Conservation (phyloP, 805 yeast species). For the Candida vartiovaarae region DNA sequence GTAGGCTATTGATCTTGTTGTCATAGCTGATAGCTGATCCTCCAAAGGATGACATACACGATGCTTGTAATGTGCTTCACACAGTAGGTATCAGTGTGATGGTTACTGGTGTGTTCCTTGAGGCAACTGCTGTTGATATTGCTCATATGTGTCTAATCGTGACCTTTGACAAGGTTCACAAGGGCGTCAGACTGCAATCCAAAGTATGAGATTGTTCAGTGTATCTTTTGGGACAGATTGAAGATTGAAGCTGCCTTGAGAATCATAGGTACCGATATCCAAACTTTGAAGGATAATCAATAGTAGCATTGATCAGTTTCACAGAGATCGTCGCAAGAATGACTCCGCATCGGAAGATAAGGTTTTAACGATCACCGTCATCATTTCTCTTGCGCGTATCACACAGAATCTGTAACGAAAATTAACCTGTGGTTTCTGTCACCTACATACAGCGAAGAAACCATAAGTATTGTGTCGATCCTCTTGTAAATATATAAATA, state of each 20-base stretch:
- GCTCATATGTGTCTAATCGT: slow-evolving; percentile 36
- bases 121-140: slow-evolving; percentile 43
- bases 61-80: slow-evolving; percentile 27
- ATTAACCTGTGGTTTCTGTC: too few relatives aligned
- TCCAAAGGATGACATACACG: slow-evolving; percentile 30
- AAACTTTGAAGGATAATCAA: slow-evolving; percentile 28
- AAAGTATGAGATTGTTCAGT: slow-evolving; percentile 2
- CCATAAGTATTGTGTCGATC: too few relatives aligned
- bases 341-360: slow-evolving; percentile 44
- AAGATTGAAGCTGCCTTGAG: slow-evolving; percentile 24
- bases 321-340: slow-evolving; percentile 33
- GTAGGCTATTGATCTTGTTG: slow-evolving; percentile 16
- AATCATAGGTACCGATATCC: slow-evolving; percentile 29
- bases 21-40: slow-evolving; percentile 38
- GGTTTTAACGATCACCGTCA: neutral
- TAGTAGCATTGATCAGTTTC: slow-evolving; percentile 35
- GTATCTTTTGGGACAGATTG: slow-evolving; percentile 8
- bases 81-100: slow-evolving; percentile 35
- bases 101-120: slow-evolving; percentile 49
- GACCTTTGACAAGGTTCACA: slow-evolving; percentile 11
- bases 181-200: slow-evolving; percentile 15
- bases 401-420: too few relatives aligned
- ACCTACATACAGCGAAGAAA: too few relatives aligned
- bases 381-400: too few relatives aligned
- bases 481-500: too few relatives aligned